Base-by-base conservation (phyloP, 2,329 filamentous ascomycete genomes). In the Myriosclerotinia curreyana region DNA sequence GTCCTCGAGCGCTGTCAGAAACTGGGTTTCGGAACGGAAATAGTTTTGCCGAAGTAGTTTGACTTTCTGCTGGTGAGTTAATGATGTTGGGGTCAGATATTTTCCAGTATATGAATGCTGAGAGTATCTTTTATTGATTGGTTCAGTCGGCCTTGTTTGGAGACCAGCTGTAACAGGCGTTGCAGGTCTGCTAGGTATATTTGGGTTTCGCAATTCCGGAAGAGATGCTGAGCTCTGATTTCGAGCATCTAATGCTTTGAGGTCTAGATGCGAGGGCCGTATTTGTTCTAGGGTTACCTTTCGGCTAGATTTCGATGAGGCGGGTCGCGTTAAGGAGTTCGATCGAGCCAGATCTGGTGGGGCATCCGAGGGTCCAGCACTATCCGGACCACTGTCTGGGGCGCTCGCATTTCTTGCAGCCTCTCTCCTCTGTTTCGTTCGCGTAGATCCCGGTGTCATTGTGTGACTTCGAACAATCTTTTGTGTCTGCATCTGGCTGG, bases 21-120 rank as follows among this genome's bases (percentile, higher is more conserved):
- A 93, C 69, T 91, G 88, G 0, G 90, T 93, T 75, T 95, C 84
- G 66, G 86, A 91, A 61, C 90, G 82, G 74, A 94, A 95, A 75
- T 95, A 95, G 74, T 95, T 91, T 66, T 92, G 89, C 64, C 90
- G 81, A 66, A 95, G 74, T 12, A 92, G 77, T 56, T 86, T 86
- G n/a, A 86, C 83, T 74, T 91, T 91, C 74, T 93, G 88, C 14
- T 79, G 76, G 5, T 79, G 75, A 1, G 86, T 85, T 72, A 94
- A 78, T 28, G 88, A 83, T n/a, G 81, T 82, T 2, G 86, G 81
- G 20, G 79, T 84, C 15, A 86, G 74, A 6, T 82, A 81, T 69
- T 88, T 85, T 60, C 36, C 40, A 8, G 81, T 74, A 65, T 83
- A 78, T 70, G 87, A 86, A 46, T 48, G 40, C 9, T 54, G 60